Evolutionary conservation across 2,329 filamentous ascomycete species (phyloP).

Genomic region (Thermoascus crustaceus): DNA sequence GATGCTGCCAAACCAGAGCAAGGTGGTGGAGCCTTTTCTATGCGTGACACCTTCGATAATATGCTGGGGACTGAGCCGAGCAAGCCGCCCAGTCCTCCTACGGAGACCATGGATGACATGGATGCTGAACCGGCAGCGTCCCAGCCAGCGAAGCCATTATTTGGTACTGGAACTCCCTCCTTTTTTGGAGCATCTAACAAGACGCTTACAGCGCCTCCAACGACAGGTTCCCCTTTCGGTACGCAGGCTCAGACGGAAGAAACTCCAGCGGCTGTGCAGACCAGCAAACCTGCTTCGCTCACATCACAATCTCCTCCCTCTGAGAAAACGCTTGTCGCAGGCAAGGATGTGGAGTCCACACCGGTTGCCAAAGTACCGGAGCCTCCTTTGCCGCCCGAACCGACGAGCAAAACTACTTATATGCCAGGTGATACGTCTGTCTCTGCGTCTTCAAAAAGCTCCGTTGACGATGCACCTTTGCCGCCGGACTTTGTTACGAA

Average conservation of each 20-base stretch:
- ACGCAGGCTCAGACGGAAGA: conserved; percentile 19
- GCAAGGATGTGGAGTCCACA: conserved; percentile 21
- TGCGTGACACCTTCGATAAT: conserved; percentile 32
- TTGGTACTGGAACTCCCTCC: conserved; percentile 15
- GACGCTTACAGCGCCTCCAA: conserved; percentile 14
- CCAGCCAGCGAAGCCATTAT: conserved; percentile 15
- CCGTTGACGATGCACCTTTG: conserved; percentile 33
- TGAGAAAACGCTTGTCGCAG: conserved; percentile 22
- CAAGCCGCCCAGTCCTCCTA: conserved; percentile 25
- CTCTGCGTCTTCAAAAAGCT: conserved; percentile 36
- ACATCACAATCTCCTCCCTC: conserved; percentile 24
- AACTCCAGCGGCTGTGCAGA: conserved; percentile 18
- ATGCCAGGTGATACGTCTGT: conserved; percentile 42
- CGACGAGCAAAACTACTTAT: conserved; percentile 40
- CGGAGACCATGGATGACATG: conserved; percentile 31
- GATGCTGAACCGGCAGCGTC: conserved; percentile 20
- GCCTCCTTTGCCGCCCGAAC: conserved; percentile 39
- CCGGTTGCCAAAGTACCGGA: conserved; percentile 25
- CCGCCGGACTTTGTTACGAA: conserved; percentile 18
- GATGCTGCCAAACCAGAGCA: conserved; percentile 32
- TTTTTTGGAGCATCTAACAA: conserved; percentile 21
- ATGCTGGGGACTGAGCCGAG: conserved; percentile 26
- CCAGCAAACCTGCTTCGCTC: conserved; percentile 23
- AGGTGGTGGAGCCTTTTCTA: conserved; percentile 24
- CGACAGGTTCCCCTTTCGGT: conserved; percentile 29